These are phyloP conservation scores for Didymella pinodella DNA, from an alignment of 2,329 filamentous ascomycete species.

Conservation along the genomic window DNA sequence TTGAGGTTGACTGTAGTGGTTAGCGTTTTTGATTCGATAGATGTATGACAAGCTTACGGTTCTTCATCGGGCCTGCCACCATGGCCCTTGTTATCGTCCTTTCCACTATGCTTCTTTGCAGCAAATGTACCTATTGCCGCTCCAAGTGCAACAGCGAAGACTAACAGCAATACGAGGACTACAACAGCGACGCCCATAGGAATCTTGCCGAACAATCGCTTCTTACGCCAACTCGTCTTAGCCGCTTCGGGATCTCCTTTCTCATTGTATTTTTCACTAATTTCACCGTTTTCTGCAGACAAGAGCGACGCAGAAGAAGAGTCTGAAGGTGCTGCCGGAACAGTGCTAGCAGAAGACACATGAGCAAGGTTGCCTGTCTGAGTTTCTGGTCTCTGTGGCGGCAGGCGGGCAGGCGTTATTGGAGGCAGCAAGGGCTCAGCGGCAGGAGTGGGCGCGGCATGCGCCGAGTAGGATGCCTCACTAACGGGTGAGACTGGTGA, in stretches of 20 bases:
- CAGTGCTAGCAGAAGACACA: constrained; percentile 23
- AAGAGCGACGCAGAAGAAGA: constrained; percentile 41
- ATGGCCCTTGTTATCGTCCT: constrained; percentile 25
- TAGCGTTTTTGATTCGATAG: constrained; percentile 17
- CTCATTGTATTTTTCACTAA: constrained; percentile 27
- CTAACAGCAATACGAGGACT: constrained; percentile 56
- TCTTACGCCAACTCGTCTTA: constrained; percentile 48
- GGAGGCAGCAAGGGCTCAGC: constrained; percentile 35
- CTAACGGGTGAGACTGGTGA: constrained; percentile 37
- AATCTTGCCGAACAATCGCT: constrained; percentile 57
- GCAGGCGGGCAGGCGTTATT: constrained; percentile 40
- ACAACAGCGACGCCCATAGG: constrained; percentile 61
- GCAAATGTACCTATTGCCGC: constrained; percentile 63
- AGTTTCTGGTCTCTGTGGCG: constrained; percentile 44
- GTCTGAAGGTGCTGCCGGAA: constrained; percentile 39
- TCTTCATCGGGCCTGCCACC: constrained; percentile 32
- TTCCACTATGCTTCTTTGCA: constrained; percentile 48
- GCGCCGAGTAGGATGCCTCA: constrained; percentile 29
- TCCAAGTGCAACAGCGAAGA: constrained; percentile 59
- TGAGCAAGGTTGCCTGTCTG: constrained; percentile 39
- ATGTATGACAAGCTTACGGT: constrained; percentile 36
- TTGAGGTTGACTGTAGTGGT: constrained; percentile 49
- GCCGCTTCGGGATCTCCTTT: constrained; percentile 26
- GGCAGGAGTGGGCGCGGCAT: constrained; percentile 29
- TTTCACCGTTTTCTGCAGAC: constrained; percentile 31